phyloP scores from a whole-genome alignment of 306 rosid genomes.

The Vigna mungo region DNA sequence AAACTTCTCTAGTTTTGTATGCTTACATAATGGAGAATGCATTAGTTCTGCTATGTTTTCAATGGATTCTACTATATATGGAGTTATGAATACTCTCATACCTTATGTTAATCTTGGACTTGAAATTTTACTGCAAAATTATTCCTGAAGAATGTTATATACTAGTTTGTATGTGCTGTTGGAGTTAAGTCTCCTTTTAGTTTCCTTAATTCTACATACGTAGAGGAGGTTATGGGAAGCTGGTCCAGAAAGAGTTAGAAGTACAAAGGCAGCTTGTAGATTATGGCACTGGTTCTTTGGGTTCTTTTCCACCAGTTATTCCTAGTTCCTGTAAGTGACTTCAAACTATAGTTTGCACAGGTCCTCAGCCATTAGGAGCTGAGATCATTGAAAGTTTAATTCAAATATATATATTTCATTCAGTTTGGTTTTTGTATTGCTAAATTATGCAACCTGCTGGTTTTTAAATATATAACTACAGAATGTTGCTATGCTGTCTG shows the following conservation, averaged over 20 bases:
- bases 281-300: slow-evolving; percentile 95
- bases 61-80: background rate
- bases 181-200: slow-evolving; percentile 34
- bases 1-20: background rate
- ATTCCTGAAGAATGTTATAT: background rate
- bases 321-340: slow-evolving; percentile 75
- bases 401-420: background rate
- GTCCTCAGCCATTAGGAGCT: slow-evolving; percentile 40
- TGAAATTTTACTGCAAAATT: background rate
- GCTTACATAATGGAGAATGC: background rate
- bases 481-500: background rate
- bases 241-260: slow-evolving; percentile 92
- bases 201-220: slow-evolving; percentile 74
- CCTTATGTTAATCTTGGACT: slow-evolving; percentile 13
- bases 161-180: background rate
- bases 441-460: slow-evolving; percentile 8
- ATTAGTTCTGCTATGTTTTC: background rate
- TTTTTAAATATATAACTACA: background rate
- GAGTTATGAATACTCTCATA: slow-evolving; percentile 6
- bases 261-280: slow-evolving; percentile 97
- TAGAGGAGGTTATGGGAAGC: slow-evolving; percentile 96
- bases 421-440: background rate
- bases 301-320: slow-evolving; percentile 74
- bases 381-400: background rate
- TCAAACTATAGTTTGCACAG: slow-evolving; percentile 19